Percentiles rank a stretch among this genome's conserved stretches.
Conservation (phyloP, 2,329 filamentous ascomycete genomes). For the Neonectria sp. region DNA sequence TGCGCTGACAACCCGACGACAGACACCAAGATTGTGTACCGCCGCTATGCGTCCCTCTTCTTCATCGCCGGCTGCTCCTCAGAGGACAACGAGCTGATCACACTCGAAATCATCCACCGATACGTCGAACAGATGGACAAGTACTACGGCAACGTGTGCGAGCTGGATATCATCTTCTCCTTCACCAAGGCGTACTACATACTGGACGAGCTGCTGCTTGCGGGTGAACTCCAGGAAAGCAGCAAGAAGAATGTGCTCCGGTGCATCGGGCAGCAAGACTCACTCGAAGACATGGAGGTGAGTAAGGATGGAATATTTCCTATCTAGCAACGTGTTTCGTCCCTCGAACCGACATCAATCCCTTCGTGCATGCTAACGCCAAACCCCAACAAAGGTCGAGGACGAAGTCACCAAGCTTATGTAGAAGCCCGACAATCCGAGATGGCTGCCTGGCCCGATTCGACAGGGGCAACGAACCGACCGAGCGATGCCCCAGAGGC, state of each 20-base stretch:
- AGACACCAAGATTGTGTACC: constrained; percentile 99
- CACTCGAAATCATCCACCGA: constrained; percentile 97
- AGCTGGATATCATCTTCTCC: constrained; percentile 99
- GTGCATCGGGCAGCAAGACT: constrained; percentile 97
- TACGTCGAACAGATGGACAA: constrained; percentile 99
- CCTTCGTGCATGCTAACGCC: constrained; percentile 50
- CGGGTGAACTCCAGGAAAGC: constrained; percentile 97
- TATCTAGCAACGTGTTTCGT: constrained; percentile 38
- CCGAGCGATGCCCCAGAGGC: constrained; percentile 30
- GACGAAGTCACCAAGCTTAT: constrained; percentile 93
- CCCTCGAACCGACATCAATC: constrained; percentile 30
- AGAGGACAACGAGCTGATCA: constrained; percentile 98
- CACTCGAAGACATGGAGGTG: constrained; percentile 99
- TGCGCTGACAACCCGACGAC: constrained; percentile 32
- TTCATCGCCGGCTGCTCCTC: constrained; percentile 98
- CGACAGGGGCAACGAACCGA: constrained; percentile 36
- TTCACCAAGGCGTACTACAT: constrained; percentile 99
- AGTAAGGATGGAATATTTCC: constrained; percentile 59
- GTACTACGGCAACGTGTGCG: constrained; percentile 99
- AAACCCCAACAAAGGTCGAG: constrained; percentile 75
- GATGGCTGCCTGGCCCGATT: constrained; percentile 38
- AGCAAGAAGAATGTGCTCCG: constrained; percentile 99
- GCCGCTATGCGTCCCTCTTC: constrained; percentile 98
- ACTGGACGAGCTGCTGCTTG: constrained; percentile 93
- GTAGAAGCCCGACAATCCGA: constrained; percentile 62